Base-by-base conservation (phyloP, 371 early-diverging fungal species). In the Rhizomucor pusillus region DNA sequence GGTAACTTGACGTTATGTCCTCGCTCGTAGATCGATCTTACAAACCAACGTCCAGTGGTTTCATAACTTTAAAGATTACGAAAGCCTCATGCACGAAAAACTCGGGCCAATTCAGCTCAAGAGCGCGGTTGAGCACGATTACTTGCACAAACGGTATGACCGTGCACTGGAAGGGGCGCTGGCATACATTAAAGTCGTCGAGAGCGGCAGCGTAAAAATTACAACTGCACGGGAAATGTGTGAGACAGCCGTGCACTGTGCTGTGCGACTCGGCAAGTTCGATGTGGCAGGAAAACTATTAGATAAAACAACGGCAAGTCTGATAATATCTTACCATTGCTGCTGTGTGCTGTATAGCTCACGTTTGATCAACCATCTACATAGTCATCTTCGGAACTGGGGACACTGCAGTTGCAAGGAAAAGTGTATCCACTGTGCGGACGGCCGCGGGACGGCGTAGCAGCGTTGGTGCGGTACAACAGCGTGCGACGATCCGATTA, bases 41-140 rank as follows among this genome's bases (percentile, higher is more conserved):
- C 36, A 44, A 52, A 33, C 39, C 34, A 45, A 9, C 18, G 13
- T 36, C 23, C 11, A 40, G 77, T 77, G 77, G 77, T 77, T 77
- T 43, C 68, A 69, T 45, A 47, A 47, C 9, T 43, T 51, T 22
- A 60, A 68, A 33, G 58, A 55, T 41, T 36, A 65, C 19, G 56
- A 69, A 14, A 41, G 50, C 5, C 29, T 73, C 14, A 77, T 77
- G 77, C 33, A 62, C 20, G 70, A 71, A 39, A 56, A 62, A 23
- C 65, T 63, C 49, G 77, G 77, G n/a, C 74, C 77, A 6, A 71
- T 65, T 47, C 65, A 73, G 25, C 20, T 73, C 3, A 71, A 67
- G 45, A 60, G 48, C 37, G 51, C 72, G 1, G 63, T 73, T 51
- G 73, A 73, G 47, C 70, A 77, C 47, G 67, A 77, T 23, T 77